Evolutionary conservation across 768 basidiomycete genomes (phyloP), one percentile per base, ranked within the genome.

Genomic region (Podaxis sp.): DNA sequence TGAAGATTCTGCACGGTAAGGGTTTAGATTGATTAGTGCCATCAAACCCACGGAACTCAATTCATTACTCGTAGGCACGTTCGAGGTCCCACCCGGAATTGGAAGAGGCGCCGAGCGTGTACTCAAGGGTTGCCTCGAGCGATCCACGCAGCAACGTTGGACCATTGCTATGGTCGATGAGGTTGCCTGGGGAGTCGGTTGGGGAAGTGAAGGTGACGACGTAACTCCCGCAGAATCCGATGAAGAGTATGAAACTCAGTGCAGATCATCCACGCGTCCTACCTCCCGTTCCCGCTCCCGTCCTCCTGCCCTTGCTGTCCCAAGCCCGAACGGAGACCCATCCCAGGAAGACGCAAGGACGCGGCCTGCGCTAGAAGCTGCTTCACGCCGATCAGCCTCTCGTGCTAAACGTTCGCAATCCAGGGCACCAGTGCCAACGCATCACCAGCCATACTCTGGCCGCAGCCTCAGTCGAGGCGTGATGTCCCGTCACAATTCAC

Each of bases 1-100:
- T 94, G 84, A 96, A 96, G 75, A 96, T 99, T 63, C 71, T 96
- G 7, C 86, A 88, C 57, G 94, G 96, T 83, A 75, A 73, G 75
- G 74, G 47, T 19, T 47, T 72, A 38, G 57, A 61, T 65, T 63
- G 65, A 36, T 64, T 55, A 46, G 7, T 46, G 62, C 56, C 59
- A 33, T 63, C 47, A 51, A 13, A 41, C 58, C 36, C 36, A 55
- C 9, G 46, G 27, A 37, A 49, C 65, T 50, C 61, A 67, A 63
- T 59, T 66, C 13, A 33, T 36, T 57, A 17, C 55, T 33, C 49
- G 24, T 67, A 93, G 91, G 90, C 65, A 82, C 75, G 2, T 93
- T 84, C 68, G 81, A 84, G 2, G 76, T 86, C 63, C 88, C 86
- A 6, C 65, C 72, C 33, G 79, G 77, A 40, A 80, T 89, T 63